Conservation (phyloP, 257 asterid genomes). For the Solanum peruvianum region DNA sequence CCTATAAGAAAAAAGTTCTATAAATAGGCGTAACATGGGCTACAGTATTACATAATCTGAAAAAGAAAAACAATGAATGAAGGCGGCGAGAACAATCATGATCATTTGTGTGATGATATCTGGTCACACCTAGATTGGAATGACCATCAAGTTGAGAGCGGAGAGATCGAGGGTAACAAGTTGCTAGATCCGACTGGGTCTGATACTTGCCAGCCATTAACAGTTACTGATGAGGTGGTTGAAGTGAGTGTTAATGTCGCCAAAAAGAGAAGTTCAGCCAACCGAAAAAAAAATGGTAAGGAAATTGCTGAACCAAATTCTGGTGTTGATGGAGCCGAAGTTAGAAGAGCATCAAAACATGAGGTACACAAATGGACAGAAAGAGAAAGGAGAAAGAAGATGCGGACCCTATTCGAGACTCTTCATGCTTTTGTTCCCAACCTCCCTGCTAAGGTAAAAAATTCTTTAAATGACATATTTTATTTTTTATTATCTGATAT, state of each 20-base stretch:
- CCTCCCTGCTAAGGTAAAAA: constrained; percentile 57
- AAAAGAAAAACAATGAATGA: constrained; percentile 18
- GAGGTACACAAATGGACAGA: constrained; percentile 73
- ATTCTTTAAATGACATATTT: not conserved
- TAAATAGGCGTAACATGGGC: not conserved
- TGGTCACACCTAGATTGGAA: constrained; percentile 25
- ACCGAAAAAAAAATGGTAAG: not conserved
- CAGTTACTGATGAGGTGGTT: not conserved
- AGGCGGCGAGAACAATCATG: constrained; percentile 6
- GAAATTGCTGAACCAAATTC: too few species aligned
- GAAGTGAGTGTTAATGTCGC: not conserved
- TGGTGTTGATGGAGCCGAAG: not conserved
- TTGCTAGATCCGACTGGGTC: not conserved
- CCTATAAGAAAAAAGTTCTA: not conserved
- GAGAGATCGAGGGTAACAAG: constrained; percentile 4
- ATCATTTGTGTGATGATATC: constrained; percentile 3
- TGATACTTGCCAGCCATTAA: not conserved
- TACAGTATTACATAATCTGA: not conserved
- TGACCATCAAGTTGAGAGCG: not conserved
- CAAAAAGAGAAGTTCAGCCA: constrained; percentile 6
- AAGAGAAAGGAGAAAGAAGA: constrained; percentile 88
- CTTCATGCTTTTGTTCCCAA: constrained; percentile 87
- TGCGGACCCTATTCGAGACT: constrained; percentile 56
- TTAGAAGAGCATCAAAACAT: constrained; percentile 34
- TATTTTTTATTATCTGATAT: not conserved